phyloP scores from a whole-genome alignment of 768 basidiomycete genomes.

The Amanita molliuscula region DNA sequence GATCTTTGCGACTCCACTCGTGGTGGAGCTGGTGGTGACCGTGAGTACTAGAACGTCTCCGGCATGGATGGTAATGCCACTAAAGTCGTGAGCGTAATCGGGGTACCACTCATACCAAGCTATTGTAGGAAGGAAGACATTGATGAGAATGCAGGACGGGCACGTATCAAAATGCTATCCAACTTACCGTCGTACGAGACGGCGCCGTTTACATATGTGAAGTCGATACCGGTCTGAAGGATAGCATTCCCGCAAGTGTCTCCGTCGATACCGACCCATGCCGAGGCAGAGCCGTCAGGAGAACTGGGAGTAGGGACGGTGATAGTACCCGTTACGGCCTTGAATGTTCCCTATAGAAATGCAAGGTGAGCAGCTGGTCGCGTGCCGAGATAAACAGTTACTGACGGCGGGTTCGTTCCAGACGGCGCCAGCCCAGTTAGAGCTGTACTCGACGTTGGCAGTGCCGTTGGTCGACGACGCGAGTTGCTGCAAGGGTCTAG shows the following conservation, averaged over 20 bases:
- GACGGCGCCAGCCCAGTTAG: neutral
- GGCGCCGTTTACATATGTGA: too few species aligned
- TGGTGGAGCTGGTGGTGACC: neutral
- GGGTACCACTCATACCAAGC: constrained; percentile 1
- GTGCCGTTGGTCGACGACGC: neutral
- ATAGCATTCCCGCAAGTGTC: too few species aligned
- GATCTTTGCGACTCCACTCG: neutral
- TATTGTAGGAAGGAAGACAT: neutral
- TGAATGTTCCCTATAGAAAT: neutral
- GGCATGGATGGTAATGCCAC: neutral
- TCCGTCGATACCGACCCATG: neutral
- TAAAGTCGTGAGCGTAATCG: neutral
- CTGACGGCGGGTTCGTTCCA: neutral
- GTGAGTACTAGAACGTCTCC: neutral
- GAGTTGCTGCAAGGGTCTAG: neutral
- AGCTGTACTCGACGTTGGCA: neutral
- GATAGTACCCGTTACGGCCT: neutral
- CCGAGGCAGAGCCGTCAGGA: neutral
- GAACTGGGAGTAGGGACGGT: neutral
- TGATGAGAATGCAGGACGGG: neutral
- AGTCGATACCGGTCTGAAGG: too few species aligned
- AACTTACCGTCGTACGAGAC: too few species aligned
- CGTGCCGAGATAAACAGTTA: neutral
- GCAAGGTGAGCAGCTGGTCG: constrained; percentile 6
- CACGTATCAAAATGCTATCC: neutral